phyloP scores from a whole-genome alignment of 192 early-diverging fungal genomes.

The Thoreauomyces humboldtii region DNA sequence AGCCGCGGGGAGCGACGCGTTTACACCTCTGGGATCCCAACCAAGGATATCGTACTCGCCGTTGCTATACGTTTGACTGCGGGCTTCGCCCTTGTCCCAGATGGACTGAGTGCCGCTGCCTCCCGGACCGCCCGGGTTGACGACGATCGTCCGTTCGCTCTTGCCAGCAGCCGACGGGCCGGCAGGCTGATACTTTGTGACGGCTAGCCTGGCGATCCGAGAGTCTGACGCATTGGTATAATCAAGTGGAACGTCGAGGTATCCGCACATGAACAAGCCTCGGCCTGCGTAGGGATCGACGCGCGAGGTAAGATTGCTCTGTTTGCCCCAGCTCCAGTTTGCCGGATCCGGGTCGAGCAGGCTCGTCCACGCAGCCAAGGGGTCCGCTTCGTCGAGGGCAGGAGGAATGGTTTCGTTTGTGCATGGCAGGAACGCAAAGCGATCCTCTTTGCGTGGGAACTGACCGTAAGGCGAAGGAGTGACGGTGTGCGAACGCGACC shows the following conservation, averaged over 20 bases:
- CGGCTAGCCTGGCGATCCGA: neutral
- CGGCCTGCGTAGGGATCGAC: neutral
- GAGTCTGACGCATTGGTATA: neutral
- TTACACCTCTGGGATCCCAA: slow-evolving; percentile 37
- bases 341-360: neutral
- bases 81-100: slow-evolving; percentile 1
- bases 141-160: slow-evolving; percentile 15
- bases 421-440: neutral
- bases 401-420: slow-evolving; percentile 1
- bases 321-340: slow-evolving; percentile 8
- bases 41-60: slow-evolving; percentile 33
- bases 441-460: neutral
- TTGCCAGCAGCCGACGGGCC: neutral
- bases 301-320: no score
- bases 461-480: neutral
- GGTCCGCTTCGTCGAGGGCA: neutral
- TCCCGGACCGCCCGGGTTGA: slow-evolving; percentile 42
- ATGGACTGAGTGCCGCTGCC: slow-evolving; percentile 31
- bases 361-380: neutral
- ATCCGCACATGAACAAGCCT: slow-evolving; percentile 2
- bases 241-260: slow-evolving; percentile 3
- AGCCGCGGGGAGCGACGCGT: neutral
- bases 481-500: no score
- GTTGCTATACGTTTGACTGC: slow-evolving; percentile 15
- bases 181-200: neutral